Base-by-base conservation (phyloP, 139 green algal genomes). In the Chlamydomonas sphaeroides region DNA sequence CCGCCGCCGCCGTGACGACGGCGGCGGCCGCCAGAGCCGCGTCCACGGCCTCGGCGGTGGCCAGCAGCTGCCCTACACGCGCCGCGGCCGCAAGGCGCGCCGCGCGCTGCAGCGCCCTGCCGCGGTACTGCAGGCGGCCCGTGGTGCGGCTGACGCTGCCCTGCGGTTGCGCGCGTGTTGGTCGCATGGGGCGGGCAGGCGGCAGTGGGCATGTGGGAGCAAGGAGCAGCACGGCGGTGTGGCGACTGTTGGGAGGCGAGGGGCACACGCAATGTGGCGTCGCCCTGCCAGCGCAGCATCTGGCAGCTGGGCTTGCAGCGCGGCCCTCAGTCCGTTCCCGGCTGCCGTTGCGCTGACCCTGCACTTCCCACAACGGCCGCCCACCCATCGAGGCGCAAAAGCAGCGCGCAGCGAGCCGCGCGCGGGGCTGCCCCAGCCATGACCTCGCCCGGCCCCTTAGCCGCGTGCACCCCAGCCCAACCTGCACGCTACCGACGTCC, bases 121-220 rank as follows among this genome's bases (percentile, higher is more conserved):
- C 81, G 0, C 81, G 65, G 59, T 86, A 86, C 36, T 30, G 25
- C 42, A 86, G 78, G 32, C 65, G 48, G 36, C 81, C 81, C 1
- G 81, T 70, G 41, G 71, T 51, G 30, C 53, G 39, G 57, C 42
- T 61, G 49, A 78, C 61, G 7, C 32, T 63, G 25, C 57, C 68
- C 63, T 86, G 68, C 1, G 41, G 62, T 0, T 28, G 23, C n/a
- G n/a, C n/a, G n/a, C n/a, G n/a, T n/a, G n/a, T n/a, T n/a, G n/a
- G n/a, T n/a, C n/a, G n/a, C n/a, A n/a, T n/a, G n/a, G n/a, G n/a
- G n/a, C n/a, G n/a, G n/a, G n/a, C n/a, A n/a, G n/a, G n/a, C n/a
- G n/a, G n/a, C n/a, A n/a, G n/a, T 33, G 36, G 51, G 51, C 17
- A 28, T 7, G 51, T 28, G 51, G 20, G 51, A 17, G 15, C 51